Conservation (phyloP, 768 basidiomycete species). For the Hemileccinum rubropunctum region DNA sequence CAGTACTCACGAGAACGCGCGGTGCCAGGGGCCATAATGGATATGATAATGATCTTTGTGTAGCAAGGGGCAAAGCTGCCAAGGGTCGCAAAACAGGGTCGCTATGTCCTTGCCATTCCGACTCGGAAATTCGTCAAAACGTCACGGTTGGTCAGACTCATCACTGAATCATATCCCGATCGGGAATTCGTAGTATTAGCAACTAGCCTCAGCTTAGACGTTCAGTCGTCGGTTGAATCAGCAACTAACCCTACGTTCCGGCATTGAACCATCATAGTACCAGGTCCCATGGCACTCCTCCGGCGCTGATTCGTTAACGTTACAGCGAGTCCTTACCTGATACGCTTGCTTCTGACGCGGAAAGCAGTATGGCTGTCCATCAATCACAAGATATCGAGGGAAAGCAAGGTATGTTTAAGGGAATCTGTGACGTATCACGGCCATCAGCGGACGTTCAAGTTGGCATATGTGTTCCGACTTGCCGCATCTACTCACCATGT, state of each 20-base stretch:
- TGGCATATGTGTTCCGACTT: not conserved
- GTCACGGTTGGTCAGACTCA: not conserved
- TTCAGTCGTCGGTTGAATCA: too few species aligned
- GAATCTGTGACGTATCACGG: not conserved
- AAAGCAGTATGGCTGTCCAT: not conserved
- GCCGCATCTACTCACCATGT: too few species aligned
- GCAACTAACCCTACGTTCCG: too few species aligned
- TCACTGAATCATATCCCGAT: not conserved
- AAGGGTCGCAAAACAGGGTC: too few species aligned
- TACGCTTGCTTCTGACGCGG: not conserved
- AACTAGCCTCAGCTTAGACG: not conserved
- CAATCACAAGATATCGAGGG: not conserved
- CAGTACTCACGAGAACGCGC: conserved; percentile 13
- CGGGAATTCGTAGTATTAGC: not conserved
- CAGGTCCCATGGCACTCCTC: too few species aligned
- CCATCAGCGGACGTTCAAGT: not conserved
- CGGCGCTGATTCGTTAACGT: too few species aligned
- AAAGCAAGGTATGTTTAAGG: not conserved
- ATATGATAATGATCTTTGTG: not conserved
- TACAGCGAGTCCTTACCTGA: too few species aligned
- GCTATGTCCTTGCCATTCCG: too few species aligned
- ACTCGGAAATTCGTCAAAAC: too few species aligned
- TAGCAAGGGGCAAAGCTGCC: not conserved
- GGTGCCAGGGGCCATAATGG: not conserved
- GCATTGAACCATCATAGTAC: too few species aligned